Conservation (phyloP, 1,284 basidiomycete genomes). For the Lentinula novae-zelandiae region DNA sequence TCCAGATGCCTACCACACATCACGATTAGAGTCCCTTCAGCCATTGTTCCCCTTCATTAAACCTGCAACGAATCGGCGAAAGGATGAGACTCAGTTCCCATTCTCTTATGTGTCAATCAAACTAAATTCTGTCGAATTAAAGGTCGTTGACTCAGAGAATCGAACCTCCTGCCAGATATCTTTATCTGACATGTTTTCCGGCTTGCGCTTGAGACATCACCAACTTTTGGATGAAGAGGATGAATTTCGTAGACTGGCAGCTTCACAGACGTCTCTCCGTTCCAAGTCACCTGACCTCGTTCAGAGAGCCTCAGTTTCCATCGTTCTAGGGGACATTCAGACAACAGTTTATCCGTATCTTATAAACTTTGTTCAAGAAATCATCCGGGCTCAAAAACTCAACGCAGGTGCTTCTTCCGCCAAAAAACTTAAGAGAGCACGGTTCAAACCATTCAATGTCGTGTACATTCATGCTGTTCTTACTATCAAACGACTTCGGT, state of each 20-base stretch:
- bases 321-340: slow-evolving; percentile 42
- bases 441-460: background rate
- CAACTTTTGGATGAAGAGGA: slow-evolving; percentile 31
- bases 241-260: slow-evolving; percentile 22
- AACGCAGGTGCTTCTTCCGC: slow-evolving; percentile 13
- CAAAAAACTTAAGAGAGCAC: slow-evolving; percentile 3
- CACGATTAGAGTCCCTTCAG: slow-evolving; percentile 30
- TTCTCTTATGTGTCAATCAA: slow-evolving; percentile 20
- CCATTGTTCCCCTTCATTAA: slow-evolving; percentile 23
- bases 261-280: slow-evolving; percentile 42
- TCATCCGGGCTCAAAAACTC: slow-evolving; percentile 46
- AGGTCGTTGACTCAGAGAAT: slow-evolving; percentile 28
- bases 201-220: slow-evolving; percentile 23
- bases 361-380: slow-evolving; percentile 57
- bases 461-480: slow-evolving; percentile 27
- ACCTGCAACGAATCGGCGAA: background rate
- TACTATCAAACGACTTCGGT: slow-evolving; percentile 36
- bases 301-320: slow-evolving; percentile 33
- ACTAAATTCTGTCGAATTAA: slow-evolving; percentile 23
- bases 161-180: slow-evolving; percentile 24
- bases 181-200: slow-evolving; percentile 25
- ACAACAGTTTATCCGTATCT: slow-evolving; percentile 56
- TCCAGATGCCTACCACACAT: slow-evolving; percentile 32
- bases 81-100: slow-evolving; percentile 1
- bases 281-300: slow-evolving; percentile 28